Conservation (phyloP, 768 basidiomycete species). For the Strobilomyces dryophilus region DNA sequence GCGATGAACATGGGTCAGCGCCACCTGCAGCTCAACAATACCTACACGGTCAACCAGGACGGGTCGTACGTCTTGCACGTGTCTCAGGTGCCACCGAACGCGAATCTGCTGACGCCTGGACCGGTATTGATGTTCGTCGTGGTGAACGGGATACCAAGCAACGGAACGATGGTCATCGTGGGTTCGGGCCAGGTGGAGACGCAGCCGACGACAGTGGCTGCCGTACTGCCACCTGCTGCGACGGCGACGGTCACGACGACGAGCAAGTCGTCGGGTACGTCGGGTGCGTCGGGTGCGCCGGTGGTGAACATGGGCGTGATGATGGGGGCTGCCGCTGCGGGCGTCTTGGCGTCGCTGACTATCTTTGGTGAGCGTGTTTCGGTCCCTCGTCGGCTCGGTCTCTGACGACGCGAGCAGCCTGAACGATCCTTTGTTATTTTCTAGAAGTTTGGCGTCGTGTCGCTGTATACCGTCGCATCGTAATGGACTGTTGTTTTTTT, state of each 20-base stretch:
- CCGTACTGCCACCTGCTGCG: constrained; percentile 38
- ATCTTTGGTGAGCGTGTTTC: background rate
- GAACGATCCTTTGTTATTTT: background rate
- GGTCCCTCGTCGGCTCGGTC: background rate
- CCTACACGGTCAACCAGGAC: constrained; percentile 77
- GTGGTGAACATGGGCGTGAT: background rate
- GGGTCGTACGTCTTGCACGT: constrained; percentile 78
- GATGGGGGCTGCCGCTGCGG: background rate
- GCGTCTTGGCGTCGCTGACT: background rate
- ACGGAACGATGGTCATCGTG: constrained; percentile 70
- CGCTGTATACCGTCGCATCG: background rate
- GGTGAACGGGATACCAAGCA: constrained; percentile 80
- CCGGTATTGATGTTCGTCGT: constrained; percentile 82
- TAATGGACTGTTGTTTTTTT: too few species aligned
- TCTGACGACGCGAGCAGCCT: background rate
- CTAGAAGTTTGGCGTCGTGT: background rate
- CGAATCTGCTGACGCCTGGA: constrained; percentile 86
- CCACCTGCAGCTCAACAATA: constrained; percentile 75
- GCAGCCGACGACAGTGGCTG: constrained; percentile 50
- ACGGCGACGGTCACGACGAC: constrained; percentile 21
- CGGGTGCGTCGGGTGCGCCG: background rate
- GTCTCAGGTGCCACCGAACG: constrained; percentile 76
- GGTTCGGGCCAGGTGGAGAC: constrained; percentile 75
- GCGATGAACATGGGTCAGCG: constrained; percentile 46
- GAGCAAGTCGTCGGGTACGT: background rate